These are phyloP conservation scores for Meredithiella fracta DNA, from an alignment of 2,329 filamentous ascomycete species.

Conservation along the genomic window DNA sequence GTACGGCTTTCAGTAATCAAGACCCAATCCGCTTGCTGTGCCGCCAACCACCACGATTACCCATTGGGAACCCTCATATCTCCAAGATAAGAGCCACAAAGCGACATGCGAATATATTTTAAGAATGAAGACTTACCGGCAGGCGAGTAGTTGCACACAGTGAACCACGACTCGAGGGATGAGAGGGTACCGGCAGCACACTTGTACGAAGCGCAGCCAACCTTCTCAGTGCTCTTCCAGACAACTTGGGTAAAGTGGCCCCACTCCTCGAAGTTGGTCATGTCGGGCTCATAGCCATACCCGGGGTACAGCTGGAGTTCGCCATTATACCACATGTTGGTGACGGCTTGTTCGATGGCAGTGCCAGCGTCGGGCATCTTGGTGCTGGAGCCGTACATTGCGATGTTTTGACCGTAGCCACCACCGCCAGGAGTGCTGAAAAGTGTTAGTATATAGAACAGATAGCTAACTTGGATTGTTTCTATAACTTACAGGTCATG, in stretches of 20 bases:
- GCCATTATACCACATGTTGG: conserved; percentile 76
- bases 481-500: conserved; percentile 57
- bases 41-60: too few relatives aligned
- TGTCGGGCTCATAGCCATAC: conserved; percentile 46
- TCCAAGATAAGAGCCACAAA: too few relatives aligned
- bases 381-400: conserved; percentile 36
- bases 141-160: conserved; percentile 75
- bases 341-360: conserved; percentile 51
- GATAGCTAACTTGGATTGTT: neutral
- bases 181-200: conserved; percentile 34
- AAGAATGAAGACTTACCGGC: conserved; percentile 42
- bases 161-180: conserved; percentile 47
- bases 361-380: conserved; percentile 21
- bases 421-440: conserved; percentile 38
- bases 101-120: neutral
- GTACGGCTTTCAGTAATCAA: too few relatives aligned
- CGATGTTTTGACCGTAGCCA: conserved; percentile 85
- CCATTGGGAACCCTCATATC: too few relatives aligned
- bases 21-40: too few relatives aligned
- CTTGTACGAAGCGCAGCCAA: conserved; percentile 51
- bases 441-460: neutral
- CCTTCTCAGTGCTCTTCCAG: conserved; percentile 24
- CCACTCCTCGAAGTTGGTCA: conserved; percentile 45
- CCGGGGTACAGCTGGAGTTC: conserved; percentile 44
- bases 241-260: conserved; percentile 36